Evolutionary conservation across 1,284 basidiomycete genomes (phyloP), one percentile per base, ranked within the genome.

Genomic region (Meripilus lineatus): DNA sequence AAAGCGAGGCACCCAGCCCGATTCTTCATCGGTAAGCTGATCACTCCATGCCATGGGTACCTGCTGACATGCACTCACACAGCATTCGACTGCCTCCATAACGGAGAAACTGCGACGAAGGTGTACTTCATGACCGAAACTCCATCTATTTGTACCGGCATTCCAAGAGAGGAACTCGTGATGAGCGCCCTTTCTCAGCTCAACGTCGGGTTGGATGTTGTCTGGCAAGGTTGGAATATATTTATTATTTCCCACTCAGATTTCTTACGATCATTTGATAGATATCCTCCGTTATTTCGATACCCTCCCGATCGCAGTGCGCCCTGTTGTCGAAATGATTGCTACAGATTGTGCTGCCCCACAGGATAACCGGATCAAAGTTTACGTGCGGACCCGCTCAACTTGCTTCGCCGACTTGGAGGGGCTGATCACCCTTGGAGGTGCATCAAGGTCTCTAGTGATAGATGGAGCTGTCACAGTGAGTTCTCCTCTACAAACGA

Each of bases 1-100:
- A 41, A n/a, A 28, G 21, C 39, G 15, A 41, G 32, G 26, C 39
- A 41, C 21, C 13, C 11, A 7, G 15, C 39, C 11, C 39, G 32
- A 41, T 41, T 30, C 11, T 41, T 41, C 25, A 14, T 41, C 8
- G 39, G 39, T 41, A 18, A 11, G 38, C 25, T n/a, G n/a, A n/a
- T n/a, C n/a, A n/a, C n/a, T n/a, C n/a, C n/a, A n/a, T n/a, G n/a
- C n/a, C n/a, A n/a, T n/a, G n/a, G n/a, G n/a, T n/a, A 6, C 6
- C 11, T 17, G 7, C 21, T 32, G 15, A n/a, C n/a, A n/a, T 23
- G 15, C 14, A 7, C 13, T 32, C 17, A n/a, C 11, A 35, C 17
- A 41, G 39, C 24, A 5, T 41, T 41, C 28, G 39, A 41, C 21
- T 32, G 25, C 17, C 13, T n/a, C 14, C 39, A 32, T 20, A 41